These are phyloP conservation scores for Vachellia collinsii DNA, from an alignment of 306 rosid species.

Conservation along the genomic window DNA sequence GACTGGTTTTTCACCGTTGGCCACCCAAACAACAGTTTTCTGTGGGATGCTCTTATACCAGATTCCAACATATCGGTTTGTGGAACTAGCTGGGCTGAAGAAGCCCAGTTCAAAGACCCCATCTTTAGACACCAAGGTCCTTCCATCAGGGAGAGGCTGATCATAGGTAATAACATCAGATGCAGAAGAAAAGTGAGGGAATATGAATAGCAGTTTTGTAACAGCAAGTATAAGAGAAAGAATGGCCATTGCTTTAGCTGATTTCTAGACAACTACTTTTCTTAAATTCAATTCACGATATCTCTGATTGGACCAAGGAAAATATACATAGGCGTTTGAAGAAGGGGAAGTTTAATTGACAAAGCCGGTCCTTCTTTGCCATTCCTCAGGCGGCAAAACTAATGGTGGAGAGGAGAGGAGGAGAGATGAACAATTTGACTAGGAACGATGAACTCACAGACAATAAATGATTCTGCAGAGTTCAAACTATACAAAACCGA, in stretches of 20 bases:
- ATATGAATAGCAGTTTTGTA: constrained; percentile 5
- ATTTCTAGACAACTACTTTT: neutral
- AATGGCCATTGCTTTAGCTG: neutral
- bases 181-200: constrained; percentile 16
- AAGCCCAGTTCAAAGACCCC: constrained; percentile 61
- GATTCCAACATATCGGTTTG: constrained; percentile 6
- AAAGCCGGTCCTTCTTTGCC: neutral
- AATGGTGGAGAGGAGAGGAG: neutral
- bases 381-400: neutral
- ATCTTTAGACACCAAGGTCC: constrained; percentile 44
- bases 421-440: neutral
- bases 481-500: neutral
- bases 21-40: constrained; percentile 21
- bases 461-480: neutral
- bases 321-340: neutral
- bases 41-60: constrained; percentile 5
- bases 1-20: constrained; percentile 49
- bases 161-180: constrained; percentile 35
- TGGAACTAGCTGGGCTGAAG: constrained; percentile 53
- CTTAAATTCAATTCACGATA: neutral
- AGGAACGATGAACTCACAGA: neutral
- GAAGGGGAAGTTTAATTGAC: neutral
- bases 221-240: neutral
- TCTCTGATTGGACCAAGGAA: neutral
- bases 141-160: constrained; percentile 42